A percentile compares a stretch with the other conserved stretches of the same genome.
phyloP scores from a whole-genome alignment of 495 filamentous ascomycete genomes.

The Melanomma pulvis-pyrius region DNA sequence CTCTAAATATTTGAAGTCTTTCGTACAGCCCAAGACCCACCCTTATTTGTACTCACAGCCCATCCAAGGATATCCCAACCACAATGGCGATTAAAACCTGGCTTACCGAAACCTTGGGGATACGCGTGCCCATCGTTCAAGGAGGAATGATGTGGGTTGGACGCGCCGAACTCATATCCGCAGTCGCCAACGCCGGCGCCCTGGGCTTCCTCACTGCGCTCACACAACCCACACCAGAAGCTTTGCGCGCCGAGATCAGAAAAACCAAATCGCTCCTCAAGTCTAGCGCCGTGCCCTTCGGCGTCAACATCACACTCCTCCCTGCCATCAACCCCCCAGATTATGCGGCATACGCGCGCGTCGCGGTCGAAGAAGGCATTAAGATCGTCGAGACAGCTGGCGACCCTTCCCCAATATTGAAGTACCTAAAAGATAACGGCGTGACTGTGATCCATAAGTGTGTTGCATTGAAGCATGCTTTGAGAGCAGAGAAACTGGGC shows the following conservation, averaged over 20 bases:
- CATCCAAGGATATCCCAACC: background rate
- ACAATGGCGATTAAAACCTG: constrained; percentile 10
- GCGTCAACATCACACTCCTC: constrained; percentile 91
- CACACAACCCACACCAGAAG: constrained; percentile 85
- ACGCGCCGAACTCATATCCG: constrained; percentile 84
- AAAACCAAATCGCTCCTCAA: constrained; percentile 78
- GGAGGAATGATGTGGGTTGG: constrained; percentile 84
- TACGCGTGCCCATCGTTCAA: constrained; percentile 9
- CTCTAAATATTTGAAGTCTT: background rate
- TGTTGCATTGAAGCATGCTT: constrained; percentile 88
- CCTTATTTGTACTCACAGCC: background rate
- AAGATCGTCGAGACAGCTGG: constrained; percentile 90
- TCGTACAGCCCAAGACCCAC: background rate
- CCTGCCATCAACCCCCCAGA: constrained; percentile 83
- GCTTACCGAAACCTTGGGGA: background rate
- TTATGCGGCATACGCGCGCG: constrained; percentile 86
- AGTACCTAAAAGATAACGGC: constrained; percentile 76
- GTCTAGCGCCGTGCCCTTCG: constrained; percentile 68
- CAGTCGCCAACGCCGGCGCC: constrained; percentile 91
- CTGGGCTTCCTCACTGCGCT: constrained; percentile 88
- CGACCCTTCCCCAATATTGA: constrained; percentile 88
- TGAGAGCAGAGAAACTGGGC: constrained; percentile 85
- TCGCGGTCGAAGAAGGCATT: constrained; percentile 87
- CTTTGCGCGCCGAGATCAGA: constrained; percentile 86
- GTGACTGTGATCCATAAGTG: constrained; percentile 90